phyloP scores from a whole-genome alignment of 805 yeast species.

The Wickerhamiella azyma region DNA sequence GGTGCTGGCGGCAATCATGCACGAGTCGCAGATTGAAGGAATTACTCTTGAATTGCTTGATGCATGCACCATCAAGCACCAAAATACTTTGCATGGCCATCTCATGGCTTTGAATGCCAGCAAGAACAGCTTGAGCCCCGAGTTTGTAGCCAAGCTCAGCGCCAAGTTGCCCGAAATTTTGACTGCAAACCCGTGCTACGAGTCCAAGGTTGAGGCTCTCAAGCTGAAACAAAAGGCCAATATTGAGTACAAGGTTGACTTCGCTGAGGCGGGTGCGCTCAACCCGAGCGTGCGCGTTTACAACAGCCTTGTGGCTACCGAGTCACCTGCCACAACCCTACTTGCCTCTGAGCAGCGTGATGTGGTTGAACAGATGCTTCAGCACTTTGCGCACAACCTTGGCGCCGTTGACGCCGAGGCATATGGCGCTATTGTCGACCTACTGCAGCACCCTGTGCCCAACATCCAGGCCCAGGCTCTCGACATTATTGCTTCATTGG shows the following conservation, averaged over 20 bases:
- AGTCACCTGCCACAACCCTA: not conserved
- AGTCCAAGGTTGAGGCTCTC: slow-evolving; percentile 12
- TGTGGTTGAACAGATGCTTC: not conserved
- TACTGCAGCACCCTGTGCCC: not conserved
- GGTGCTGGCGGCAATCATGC: slow-evolving; percentile 38
- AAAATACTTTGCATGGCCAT: slow-evolving; percentile 10
- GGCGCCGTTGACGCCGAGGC: not conserved
- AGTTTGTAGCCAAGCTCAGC: not conserved
- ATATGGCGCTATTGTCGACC: not conserved
- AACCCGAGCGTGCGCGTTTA: slow-evolving; percentile 8
- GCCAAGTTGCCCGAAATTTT: slow-evolving; percentile 5
- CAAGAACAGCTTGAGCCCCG: not conserved
- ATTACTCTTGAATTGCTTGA: slow-evolving; percentile 24
- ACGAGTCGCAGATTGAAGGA: slow-evolving; percentile 20
- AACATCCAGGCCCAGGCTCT: not conserved
- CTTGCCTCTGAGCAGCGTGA: not conserved
- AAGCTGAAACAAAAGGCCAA: not conserved
- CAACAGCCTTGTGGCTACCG: slow-evolving; percentile 2
- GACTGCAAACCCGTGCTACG: slow-evolving; percentile 7
- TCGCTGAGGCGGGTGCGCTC: not conserved
- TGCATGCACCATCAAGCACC: slow-evolving; percentile 1
- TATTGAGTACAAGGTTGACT: not conserved
- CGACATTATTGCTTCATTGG: slow-evolving; percentile 1
- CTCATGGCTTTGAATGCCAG: slow-evolving; percentile 7
- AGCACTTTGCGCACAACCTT: no score